Evolutionary conservation across 495 filamentous ascomycete genomes (phyloP).

Genomic region (Lichenothelia convexa): DNA sequence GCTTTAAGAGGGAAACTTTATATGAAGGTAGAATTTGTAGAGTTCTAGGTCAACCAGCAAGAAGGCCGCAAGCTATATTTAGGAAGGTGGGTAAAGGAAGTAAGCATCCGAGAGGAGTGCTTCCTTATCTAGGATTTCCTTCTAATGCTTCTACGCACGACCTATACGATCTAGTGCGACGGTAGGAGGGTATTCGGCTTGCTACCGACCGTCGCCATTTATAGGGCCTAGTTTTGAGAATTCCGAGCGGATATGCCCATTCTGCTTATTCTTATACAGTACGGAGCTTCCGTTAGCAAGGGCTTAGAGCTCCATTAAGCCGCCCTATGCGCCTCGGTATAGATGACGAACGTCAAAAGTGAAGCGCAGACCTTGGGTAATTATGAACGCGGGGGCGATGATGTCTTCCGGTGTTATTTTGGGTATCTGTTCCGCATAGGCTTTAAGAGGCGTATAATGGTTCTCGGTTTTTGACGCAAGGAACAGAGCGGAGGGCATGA

Average conservation of each 20-base stretch:
- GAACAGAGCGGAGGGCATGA: slow-evolving; percentile 74
- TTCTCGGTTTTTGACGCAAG: slow-evolving; percentile 85
- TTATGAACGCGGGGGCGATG: slow-evolving; percentile 71
- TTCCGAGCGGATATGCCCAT: too few species aligned
- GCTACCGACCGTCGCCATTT: too few species aligned
- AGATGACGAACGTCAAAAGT: slow-evolving; percentile 86
- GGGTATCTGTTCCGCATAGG: slow-evolving; percentile 38
- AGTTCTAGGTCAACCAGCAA: slow-evolving; percentile 55
- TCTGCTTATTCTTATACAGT: too few species aligned
- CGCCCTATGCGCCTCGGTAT: slow-evolving; percentile 69
- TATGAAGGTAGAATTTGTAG: slow-evolving; percentile 49
- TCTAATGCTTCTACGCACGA: too few species aligned
- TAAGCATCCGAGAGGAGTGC: slow-evolving; percentile 81
- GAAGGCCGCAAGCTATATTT: slow-evolving; percentile 76
- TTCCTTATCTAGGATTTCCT: slow-evolving; percentile 47
- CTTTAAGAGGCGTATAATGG: slow-evolving; percentile 49
- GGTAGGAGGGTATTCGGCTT: too few species aligned
- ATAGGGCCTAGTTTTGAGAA: too few species aligned
- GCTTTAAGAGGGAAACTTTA: slow-evolving; percentile 47
- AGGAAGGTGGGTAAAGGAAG: slow-evolving; percentile 87
- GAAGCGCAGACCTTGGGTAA: slow-evolving; percentile 87
- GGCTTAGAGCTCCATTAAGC: slow-evolving; percentile 65
- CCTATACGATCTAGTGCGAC: too few species aligned
- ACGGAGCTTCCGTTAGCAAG: too few species aligned
- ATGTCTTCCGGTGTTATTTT: slow-evolving; percentile 57